Evolutionary conservation across 1,284 basidiomycete species (phyloP).

Genomic region (Fistulinella cinereoalba): DNA sequence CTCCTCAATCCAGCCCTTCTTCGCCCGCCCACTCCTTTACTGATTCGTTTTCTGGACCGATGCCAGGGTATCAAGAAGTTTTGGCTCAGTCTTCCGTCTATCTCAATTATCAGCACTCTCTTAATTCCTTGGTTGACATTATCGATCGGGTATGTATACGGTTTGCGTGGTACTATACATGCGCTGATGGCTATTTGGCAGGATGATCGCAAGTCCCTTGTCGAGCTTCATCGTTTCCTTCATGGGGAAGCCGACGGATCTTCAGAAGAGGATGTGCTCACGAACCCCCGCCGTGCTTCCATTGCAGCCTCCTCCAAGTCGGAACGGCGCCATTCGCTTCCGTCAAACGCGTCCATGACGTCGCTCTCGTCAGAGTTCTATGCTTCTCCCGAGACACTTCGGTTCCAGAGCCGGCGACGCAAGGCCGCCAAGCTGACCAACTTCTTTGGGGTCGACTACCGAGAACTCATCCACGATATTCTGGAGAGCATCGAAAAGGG

Average conservation of each 20-base stretch:
- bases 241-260: constrained; percentile 35
- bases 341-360: constrained; percentile 57
- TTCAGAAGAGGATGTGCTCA: constrained; percentile 24
- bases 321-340: constrained; percentile 68
- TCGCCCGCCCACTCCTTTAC: constrained; percentile 18
- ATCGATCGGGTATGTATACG: constrained; percentile 60
- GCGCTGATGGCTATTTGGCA: constrained; percentile 24
- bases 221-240: constrained; percentile 69
- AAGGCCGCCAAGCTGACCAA: constrained; percentile 75
- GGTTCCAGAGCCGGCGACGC: constrained; percentile 66
- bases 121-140: constrained; percentile 73
- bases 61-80: constrained; percentile 18
- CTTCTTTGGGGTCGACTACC: constrained; percentile 82
- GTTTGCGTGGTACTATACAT: not conserved
- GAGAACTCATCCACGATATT: constrained; percentile 69
- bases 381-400: constrained; percentile 41
- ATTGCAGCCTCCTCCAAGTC: constrained; percentile 40
- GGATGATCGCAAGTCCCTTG: constrained; percentile 72
- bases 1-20: constrained; percentile 21
- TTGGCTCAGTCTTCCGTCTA: constrained; percentile 51
- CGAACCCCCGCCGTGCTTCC: constrained; percentile 24
- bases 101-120: constrained; percentile 70
- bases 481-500: constrained; percentile 76
- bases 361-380: constrained; percentile 54
- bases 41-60: constrained; percentile 17